Conservation (phyloP, 2,329 filamentous ascomycete species). For the Magnaporthiopsis poae region DNA sequence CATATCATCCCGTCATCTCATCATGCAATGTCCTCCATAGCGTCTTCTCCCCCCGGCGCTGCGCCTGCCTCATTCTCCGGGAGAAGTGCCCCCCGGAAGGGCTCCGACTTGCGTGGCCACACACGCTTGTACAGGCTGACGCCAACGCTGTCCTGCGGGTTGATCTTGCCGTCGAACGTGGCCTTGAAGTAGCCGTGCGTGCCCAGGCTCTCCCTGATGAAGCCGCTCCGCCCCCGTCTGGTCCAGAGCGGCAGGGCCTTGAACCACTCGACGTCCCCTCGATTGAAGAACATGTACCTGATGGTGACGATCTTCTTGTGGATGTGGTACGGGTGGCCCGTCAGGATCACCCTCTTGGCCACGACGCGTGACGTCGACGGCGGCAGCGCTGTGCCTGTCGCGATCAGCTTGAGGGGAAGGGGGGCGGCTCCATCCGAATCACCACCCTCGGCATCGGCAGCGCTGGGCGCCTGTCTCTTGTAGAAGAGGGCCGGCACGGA, state of each 20-base stretch:
- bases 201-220: constrained; percentile 85
- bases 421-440: constrained; percentile 26
- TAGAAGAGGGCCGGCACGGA: constrained; percentile 85
- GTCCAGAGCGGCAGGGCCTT: constrained; percentile 95
- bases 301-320: constrained; percentile 96
- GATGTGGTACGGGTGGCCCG: constrained; percentile 96
- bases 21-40: constrained; percentile 24
- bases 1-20: constrained; percentile 3
- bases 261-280: constrained; percentile 93
- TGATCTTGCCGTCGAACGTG: constrained; percentile 90
- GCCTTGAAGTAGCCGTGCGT: constrained; percentile 99
- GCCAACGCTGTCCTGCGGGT: constrained; percentile 86
- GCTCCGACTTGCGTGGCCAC: constrained; percentile 61
- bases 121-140: constrained; percentile 82
- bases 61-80: constrained; percentile 10
- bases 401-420: constrained; percentile 60
- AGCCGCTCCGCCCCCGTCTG: constrained; percentile 74
- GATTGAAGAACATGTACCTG: constrained; percentile 99
- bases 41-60: not conserved
- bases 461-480: constrained; percentile 42
- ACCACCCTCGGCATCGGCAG: constrained; percentile 32
- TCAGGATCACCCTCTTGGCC: constrained; percentile 86
- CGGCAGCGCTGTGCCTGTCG: constrained; percentile 75
- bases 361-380: constrained; percentile 70
- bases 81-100: constrained; percentile 34